Conservation (phyloP, 441 rosid species). For the Pelargonium fulgidum region DNA sequence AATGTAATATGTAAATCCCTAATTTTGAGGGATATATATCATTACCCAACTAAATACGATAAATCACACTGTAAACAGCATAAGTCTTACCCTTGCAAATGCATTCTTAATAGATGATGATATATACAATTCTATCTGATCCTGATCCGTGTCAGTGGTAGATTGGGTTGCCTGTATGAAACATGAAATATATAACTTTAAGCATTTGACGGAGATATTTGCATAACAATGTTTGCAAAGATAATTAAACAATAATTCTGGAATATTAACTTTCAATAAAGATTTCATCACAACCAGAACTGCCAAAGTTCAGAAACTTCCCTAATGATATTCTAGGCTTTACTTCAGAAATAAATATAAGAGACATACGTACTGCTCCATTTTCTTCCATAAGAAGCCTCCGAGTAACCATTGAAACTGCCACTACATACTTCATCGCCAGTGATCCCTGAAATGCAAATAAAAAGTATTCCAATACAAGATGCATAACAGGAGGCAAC, state of each 20-base stretch:
- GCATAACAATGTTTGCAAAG: not conserved
- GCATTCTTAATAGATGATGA: conserved; percentile 74
- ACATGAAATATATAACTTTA: conserved; percentile 22
- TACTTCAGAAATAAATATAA: conserved; percentile 6
- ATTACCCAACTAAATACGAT: too few species aligned
- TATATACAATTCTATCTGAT: conserved; percentile 80
- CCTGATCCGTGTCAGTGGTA: conserved; percentile 53
- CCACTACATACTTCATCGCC: conserved; percentile 65
- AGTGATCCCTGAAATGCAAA: conserved; percentile 47
- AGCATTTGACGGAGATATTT: not conserved
- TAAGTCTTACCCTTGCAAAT: conserved; percentile 60
- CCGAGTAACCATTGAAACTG: conserved; percentile 78
- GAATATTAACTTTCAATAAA: not conserved
- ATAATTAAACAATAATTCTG: not conserved
- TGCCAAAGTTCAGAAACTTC: not conserved
- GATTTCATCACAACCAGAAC: conserved; percentile 2
- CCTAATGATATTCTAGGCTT: not conserved
- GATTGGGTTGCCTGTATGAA: conserved; percentile 60
- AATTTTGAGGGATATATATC: too few species aligned
- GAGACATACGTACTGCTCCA: conserved; percentile 50
- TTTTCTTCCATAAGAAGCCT: conserved; percentile 91
- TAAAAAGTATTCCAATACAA: conserved; percentile 14
- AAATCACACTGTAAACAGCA: too few species aligned
- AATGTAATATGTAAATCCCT: too few species aligned
- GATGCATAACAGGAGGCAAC: conserved; percentile 8